Base-by-base conservation (phyloP, 306 rosid genomes). In the Chamaecrista fasciculata region DNA sequence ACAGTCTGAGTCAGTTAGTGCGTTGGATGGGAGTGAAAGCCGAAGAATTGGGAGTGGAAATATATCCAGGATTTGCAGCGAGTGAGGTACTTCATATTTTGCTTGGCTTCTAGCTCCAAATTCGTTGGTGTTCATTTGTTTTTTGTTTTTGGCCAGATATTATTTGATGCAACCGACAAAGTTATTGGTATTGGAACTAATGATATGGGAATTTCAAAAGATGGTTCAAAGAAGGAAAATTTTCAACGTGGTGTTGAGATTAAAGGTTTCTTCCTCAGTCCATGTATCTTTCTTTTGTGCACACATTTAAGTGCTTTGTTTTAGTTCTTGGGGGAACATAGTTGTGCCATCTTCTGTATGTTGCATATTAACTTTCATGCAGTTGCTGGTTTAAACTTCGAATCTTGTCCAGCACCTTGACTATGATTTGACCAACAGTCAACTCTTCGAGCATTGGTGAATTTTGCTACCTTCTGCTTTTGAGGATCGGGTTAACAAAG, bases 1-100 rank as follows among this genome's bases (percentile, higher is more conserved):
- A 76, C 71, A 93, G 98, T 83, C 79, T 93, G 69, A 90, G 98
- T 82, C 94, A 93, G 84, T 85, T 93, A 69, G 84, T 88, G 26
- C 91, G 96, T 39, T 93, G 98, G 98, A 61, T 93, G 97, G 97
- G 98, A 78, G 76, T 67, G 68, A 90, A 93, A 86, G 98, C 98
- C 18, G 98, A 93, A 85, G 96, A 88, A 75, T 72, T 93, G 83
- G 98, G 98, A 39, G 86, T 93, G 58, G 98, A 93, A 82, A 88
- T 93, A 83, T 93, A 88, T 80, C 96, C 97, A 55, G 97, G 98
- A 65, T 93, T 93, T 79, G 91, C 96, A 75, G 98, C 96, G 62
- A 90, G 92, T 69, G 96, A 93, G 96, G 98, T 93, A 83, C 78
- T 60, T 65, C 60, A 6, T 47, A 58, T 46, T 37, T 70, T 62